Base-by-base conservation (phyloP, 176 grass and related monocot species). In the Echinochloa phyllopogon region DNA sequence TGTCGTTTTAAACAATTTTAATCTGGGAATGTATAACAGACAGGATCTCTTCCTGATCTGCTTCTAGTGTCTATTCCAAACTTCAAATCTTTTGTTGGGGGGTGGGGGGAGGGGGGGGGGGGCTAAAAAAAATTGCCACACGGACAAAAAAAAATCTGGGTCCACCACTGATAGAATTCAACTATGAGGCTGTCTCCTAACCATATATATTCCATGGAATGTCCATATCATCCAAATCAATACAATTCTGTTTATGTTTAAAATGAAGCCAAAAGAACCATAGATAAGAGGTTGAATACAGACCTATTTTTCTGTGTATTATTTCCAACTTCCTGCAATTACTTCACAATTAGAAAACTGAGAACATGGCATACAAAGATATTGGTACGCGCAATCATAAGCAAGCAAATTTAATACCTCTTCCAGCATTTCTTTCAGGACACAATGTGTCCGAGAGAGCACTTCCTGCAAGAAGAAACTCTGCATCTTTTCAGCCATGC, bases 401-500 rank as follows among this genome's bases (percentile, higher is more conserved):
- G 43, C 74, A 65, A 75, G 70, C 15, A 82, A 90, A 87, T 74
- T 1, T 58, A 81, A 59, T 92, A 99, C 96, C 91, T 99, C 96
- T 85, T 92, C 85, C 77, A 99, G 81, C 86, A 89, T 86, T 37
- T 94, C 96, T 86, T 90, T 99, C 75, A 99, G 88, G 61, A 99
- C 91, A 92, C 64, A 78, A 82, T 96, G 96, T 78, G 96, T 99
- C 85, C 78, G 88, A 86, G 96, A 96, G 53, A 99, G 83, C 72
- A 99, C 91, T 96, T 99, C 96, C 92, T 99, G 93, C 84, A 99
- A 91, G 92, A 96, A 99, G 87, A 94, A 99, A 87, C 93, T 98
- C 84, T 98, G 96, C 73, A 98, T 98, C 88, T 99, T 99, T 88
- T 99, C 96, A 75, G 89, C 96, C 92, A 99, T 95, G 79, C 96